Conservation (phyloP, 345 rosid genomes). For the Brassica nigra region DNA sequence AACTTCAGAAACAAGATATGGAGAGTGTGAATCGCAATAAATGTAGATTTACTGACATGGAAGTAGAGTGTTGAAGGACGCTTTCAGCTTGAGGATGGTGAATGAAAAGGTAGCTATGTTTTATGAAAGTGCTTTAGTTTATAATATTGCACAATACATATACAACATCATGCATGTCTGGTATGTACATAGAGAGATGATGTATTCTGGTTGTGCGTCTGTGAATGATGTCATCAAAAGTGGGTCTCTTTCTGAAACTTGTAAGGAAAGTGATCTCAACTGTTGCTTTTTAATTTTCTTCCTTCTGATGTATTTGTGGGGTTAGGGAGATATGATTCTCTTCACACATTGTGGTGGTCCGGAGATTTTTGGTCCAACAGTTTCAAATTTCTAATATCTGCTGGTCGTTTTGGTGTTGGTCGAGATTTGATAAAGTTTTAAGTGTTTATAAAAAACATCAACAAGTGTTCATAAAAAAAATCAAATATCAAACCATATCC, state of each 20-base stretch:
- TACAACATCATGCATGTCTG: neutral
- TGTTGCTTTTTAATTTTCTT: slow-evolving; percentile 34
- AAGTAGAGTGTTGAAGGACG: slow-evolving; percentile 42
- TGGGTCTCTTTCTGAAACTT: slow-evolving; percentile 37
- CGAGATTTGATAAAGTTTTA: neutral
- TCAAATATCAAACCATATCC: neutral
- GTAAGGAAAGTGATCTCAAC: slow-evolving; percentile 45
- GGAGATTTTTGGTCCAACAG: slow-evolving; percentile 10
- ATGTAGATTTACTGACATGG: slow-evolving; percentile 29
- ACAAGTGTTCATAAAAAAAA: no score
- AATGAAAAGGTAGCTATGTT: slow-evolving; percentile 36
- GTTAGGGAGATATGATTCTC: slow-evolving; percentile 46
- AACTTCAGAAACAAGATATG: neutral
- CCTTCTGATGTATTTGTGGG: slow-evolving; percentile 34
- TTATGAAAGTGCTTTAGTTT: slow-evolving; percentile 36
- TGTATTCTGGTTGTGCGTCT: slow-evolving; percentile 25
- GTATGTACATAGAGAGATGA: neutral
- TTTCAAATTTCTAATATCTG: slow-evolving; percentile 14
- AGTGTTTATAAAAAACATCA: neutral
- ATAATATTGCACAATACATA: slow-evolving; percentile 21
- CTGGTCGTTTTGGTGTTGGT: slow-evolving; percentile 10
- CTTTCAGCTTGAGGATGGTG: slow-evolving; percentile 48
- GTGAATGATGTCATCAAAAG: slow-evolving; percentile 41
- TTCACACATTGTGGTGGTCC: slow-evolving; percentile 37
- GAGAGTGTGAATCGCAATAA: slow-evolving; percentile 26